Base-by-base conservation (phyloP, 164 flowering plant genomes). In the Vitis rupestris region DNA sequence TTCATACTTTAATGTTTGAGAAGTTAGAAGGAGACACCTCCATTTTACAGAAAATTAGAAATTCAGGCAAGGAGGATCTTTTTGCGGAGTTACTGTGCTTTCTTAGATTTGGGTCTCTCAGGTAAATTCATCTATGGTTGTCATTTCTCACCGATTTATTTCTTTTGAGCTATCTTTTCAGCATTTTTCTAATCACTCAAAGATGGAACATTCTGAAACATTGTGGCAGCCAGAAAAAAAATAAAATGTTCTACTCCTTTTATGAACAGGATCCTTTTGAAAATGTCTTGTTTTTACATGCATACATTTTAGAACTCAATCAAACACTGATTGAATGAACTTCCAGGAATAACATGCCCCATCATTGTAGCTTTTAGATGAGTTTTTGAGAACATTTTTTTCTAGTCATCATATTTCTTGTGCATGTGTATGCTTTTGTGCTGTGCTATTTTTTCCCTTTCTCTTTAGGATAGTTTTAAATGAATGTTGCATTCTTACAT, bases 1-100 rank as follows among this genome's bases (percentile, higher is more conserved):
- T 84, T 62, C 69, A 83, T 63, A 67, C 83, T 64, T n/a, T 72
- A 66, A 71, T 86, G 72, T 67, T 75, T 49, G 79, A 79, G 73
- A 86, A 84, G 79, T 51, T 91, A 59, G 81, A 78, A 66, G 88
- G 83, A 71, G 86, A 84, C 70, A 83, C 79, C 60, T 74, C 67
- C 68, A 72, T 88, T 68, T 19, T 88, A 56, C 73, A 62, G 73
- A 91, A 76, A 70, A 84, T 95, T 4, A 83, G 70, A 80, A 93
- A 81, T 66, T 84, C 87, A 5, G 97, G 99, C 81, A 93, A 93
- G 85, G 89, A 87, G 77, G 87, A 86, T 71, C 91, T 95, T 17
- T 93, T 83, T 85, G 83, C 91, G 19, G 99, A 95, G 66, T 70
- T 90, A 58, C 63, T 91, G 17, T 86, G 76, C 78, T 82, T 82